Evolutionary conservation across 2,329 filamentous ascomycete species (phyloP), one percentile per base, ranked within the genome.

Genomic region (Cryphonectria naterciae): DNA sequence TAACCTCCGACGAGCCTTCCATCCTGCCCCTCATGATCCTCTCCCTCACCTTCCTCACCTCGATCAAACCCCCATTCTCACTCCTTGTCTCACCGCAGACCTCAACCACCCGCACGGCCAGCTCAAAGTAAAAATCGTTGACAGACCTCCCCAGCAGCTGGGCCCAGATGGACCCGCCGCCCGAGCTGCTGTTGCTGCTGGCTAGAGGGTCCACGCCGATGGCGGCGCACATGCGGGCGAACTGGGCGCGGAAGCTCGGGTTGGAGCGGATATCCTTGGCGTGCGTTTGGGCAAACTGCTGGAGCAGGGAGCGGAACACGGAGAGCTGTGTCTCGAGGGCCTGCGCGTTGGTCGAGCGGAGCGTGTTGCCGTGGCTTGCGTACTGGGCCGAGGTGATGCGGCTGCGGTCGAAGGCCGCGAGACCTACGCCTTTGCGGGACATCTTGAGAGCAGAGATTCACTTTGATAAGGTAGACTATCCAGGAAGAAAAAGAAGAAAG

Each of bases 61-160:
- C 93, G 68, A 99, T 93, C 77, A 99, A 84, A 0, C 96, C 96
- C 8, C 96, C 96, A 79, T 99, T 99, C 82, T 98, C 95, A 4
- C 88, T 89, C 67, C 96, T 86, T 61, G 94, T 98, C 67, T 91
- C 89, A 7, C 94, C 87, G 79, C 96, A 99, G 10, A 98, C 90
- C 81, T 98, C 95, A 7, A 99, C 96, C 0, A 98, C 93, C 65
- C 93, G 88, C n/a, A 98, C 95, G 1, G 94, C 96, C 62, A 99
- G 89, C 84, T 97, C 95, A 81, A 98, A 98, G 83, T 98, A 99
- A 79, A 99, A 99, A 81, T 99, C 96, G 79, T 98, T 97, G 75
- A 99, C 95, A 76, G 91, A 94, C 72, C 92, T 89, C 41, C 96
- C 96, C 28, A 98, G 87, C 73, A 98, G 89, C 83, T 98, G 95